Evolutionary conservation across 2,329 filamentous ascomycete genomes (phyloP).

Genomic region (Tolypocladium guangdongense): DNA sequence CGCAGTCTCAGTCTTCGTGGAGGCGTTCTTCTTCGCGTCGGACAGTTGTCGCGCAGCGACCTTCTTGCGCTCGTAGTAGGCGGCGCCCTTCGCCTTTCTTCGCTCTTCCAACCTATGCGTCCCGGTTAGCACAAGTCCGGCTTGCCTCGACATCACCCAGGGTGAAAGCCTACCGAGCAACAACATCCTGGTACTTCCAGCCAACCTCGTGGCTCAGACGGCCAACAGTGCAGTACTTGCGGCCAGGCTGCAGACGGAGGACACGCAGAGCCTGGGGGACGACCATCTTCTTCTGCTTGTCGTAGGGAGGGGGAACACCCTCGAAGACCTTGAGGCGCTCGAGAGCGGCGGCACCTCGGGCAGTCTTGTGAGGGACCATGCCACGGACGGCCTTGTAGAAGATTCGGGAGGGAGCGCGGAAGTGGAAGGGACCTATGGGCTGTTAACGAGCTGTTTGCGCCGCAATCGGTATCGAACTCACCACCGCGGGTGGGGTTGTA

Average conservation of each 20-base stretch:
- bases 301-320: slow-evolving; percentile 96
- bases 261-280: slow-evolving; percentile 97
- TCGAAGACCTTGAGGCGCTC: slow-evolving; percentile 99
- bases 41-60: slow-evolving; percentile 78
- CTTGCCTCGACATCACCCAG: neutral
- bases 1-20: slow-evolving; percentile 76
- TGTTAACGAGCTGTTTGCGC: slow-evolving; percentile 22
- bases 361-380: slow-evolving; percentile 99
- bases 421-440: slow-evolving; percentile 86
- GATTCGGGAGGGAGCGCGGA: slow-evolving; percentile 97
- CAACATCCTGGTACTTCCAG: slow-evolving; percentile 99
- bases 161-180: slow-evolving; percentile 70
- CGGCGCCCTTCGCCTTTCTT: slow-evolving; percentile 97
- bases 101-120: slow-evolving; percentile 83
- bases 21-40: slow-evolving; percentile 87
- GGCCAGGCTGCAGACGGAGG: slow-evolving; percentile 92
- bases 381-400: slow-evolving; percentile 99
- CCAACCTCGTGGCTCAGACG: slow-evolving; percentile 97
- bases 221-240: slow-evolving; percentile 99
- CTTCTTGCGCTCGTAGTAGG: slow-evolving; percentile 99
- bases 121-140: slow-evolving; percentile 7
- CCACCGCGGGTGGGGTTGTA: slow-evolving; percentile 99
- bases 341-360: slow-evolving; percentile 89
- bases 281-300: slow-evolving; percentile 99
- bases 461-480: slow-evolving; percentile 35